Conservation (phyloP, 1,139 yeast genomes). For the Hanseniaspora uvarum region DNA sequence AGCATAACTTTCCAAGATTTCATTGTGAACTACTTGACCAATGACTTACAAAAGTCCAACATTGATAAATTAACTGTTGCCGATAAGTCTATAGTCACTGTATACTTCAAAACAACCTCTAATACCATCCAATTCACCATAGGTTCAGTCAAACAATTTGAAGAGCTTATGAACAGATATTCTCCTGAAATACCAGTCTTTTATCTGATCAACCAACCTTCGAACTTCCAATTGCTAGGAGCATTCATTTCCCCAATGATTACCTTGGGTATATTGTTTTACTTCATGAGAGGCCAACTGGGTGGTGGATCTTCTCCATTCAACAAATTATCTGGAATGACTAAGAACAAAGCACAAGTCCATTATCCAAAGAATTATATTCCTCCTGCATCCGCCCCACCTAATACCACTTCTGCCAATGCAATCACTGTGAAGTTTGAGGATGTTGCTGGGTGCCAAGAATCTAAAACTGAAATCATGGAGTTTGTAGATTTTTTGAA, state of each 20-base stretch:
- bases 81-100: constrained; percentile 12
- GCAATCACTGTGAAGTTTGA: constrained; percentile 44
- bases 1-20: constrained; percentile 84
- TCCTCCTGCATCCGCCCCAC: constrained; percentile 16
- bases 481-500: constrained; percentile 72
- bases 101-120: constrained; percentile 10
- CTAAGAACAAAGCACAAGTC: constrained; percentile 58
- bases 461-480: constrained; percentile 75
- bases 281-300: constrained; percentile 31
- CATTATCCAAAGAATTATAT: constrained; percentile 64
- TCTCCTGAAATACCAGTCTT: constrained; percentile 10
- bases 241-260: constrained; percentile 38
- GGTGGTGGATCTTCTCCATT: constrained; percentile 47
- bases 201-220: constrained; percentile 50
- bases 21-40: constrained; percentile 68
- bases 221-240: constrained; percentile 49
- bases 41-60: constrained; percentile 67
- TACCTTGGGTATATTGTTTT: constrained; percentile 8
- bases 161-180: constrained; percentile 63
- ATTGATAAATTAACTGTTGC: constrained; percentile 57
- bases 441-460: constrained; percentile 78
- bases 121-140: constrained; percentile 52
- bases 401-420: neutral
- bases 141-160: constrained; percentile 89
- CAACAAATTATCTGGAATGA: constrained; percentile 54